Percentiles rank a stretch among this genome's conserved stretches.
Evolutionary conservation across 179 eudicot genomes (phyloP).

Genomic region (Beta lomatogona): DNA sequence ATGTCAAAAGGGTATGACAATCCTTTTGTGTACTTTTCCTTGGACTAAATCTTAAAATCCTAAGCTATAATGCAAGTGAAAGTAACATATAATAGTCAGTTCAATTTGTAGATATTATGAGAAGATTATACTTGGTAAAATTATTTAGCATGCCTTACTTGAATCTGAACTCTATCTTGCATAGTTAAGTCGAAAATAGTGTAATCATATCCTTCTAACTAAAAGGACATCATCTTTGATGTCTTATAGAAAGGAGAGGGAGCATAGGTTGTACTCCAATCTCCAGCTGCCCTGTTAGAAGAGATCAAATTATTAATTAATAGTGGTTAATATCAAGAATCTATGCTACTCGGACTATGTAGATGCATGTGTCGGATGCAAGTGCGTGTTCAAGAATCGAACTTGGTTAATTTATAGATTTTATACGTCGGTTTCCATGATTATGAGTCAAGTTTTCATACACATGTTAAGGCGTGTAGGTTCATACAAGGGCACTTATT

Average conservation of each 20-base stretch:
- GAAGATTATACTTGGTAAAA: background rate
- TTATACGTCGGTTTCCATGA: too few species aligned
- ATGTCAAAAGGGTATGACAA: background rate
- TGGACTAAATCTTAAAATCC: background rate
- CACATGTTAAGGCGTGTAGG: too few species aligned
- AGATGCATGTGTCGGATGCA: too few species aligned
- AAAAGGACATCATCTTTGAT: conserved; percentile 87
- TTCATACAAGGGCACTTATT: too few species aligned
- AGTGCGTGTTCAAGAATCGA: too few species aligned
- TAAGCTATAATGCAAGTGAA: background rate
- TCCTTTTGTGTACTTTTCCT: too few species aligned
- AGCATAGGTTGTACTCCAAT: conserved; percentile 97
- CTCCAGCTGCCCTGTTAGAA: conserved; percentile 82
- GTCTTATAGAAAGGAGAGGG: conserved; percentile 97
- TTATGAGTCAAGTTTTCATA: too few species aligned
- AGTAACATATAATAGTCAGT: background rate
- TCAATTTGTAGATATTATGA: background rate
- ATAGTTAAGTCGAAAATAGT: conserved; percentile 78
- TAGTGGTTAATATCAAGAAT: background rate
- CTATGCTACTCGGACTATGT: too few species aligned
- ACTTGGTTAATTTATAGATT: too few species aligned
- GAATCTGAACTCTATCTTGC: conserved; percentile 84
- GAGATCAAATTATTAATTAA: background rate
- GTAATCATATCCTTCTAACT: conserved; percentile 86
- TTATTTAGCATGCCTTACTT: conserved; percentile 44